Base-by-base conservation (phyloP, 2,329 filamentous ascomycete genomes). In the Aspergillus pseudonomiae region DNA sequence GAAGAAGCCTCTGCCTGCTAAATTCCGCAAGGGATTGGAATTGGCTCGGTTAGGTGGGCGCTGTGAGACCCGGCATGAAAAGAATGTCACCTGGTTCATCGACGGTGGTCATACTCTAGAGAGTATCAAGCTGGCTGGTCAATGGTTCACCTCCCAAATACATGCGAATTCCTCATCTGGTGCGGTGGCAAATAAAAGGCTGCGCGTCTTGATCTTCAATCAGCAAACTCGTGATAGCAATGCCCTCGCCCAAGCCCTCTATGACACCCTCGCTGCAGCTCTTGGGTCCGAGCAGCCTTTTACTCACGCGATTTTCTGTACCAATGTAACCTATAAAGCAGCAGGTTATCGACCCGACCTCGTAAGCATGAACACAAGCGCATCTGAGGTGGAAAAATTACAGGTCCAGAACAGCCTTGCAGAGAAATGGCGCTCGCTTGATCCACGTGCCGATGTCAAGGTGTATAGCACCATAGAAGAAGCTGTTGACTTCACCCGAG, bases 61-160 rank as follows among this genome's bases (percentile, higher is more conserved):
- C 19, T 96, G 92, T 71, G 93, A 97, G 74, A 85, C 85, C 28
- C 79, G 92, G 2, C 78, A 77, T 36, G 85, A 88, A 64, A 75
- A 77, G 39, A 81, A 83, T 32, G 81, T 91, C 11, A 84, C 83
- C 19, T 97, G 94, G 93, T 88, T 90, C 68, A 87, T 97, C 19
- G 94, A 97, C 71, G 93, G 94, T 3, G 94, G 92, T 2, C 94
- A 97, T 74, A 97, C 94, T 0, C 82, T 89, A 26, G 93, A 97
- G 70, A 96, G 92, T 70, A 88, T 97, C 66, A 84, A 87, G 59
- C 85, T 92, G 48, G 91, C 91, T 12, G 92, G 88, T 3, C 83
- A 82, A 68, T 97, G 94, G 94, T 94, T 94, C 71, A 86, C 86
- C 1, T 79, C 78, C 9, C 79, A 83, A 55, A 72, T 84, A n/a